A percentile compares a stretch with the other conserved stretches of the same genome.
Conservation (phyloP, 176 grass and related monocot genomes). For the Carex myosuroides region DNA sequence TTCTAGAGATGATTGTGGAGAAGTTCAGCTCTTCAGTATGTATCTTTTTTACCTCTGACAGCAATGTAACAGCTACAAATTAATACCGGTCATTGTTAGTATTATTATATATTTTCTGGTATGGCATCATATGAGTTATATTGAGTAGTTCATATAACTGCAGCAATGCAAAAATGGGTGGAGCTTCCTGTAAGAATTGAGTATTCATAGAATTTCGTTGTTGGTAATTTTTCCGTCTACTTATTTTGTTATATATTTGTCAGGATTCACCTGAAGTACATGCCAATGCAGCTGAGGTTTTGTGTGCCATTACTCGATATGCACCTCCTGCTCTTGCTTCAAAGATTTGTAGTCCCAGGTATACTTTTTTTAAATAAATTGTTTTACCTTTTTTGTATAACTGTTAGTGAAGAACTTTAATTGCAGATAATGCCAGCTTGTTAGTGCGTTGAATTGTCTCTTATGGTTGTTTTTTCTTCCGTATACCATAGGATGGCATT, state of each 20-base stretch:
- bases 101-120: constrained; percentile 26
- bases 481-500: neutral
- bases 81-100: constrained; percentile 4
- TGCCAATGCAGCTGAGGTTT: constrained; percentile 86
- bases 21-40: constrained; percentile 94
- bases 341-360: constrained; percentile 89
- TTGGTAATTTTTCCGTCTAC: neutral
- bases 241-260: constrained; percentile 20
- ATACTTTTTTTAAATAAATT: neutral
- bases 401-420: neutral
- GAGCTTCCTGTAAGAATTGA: neutral
- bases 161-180: neutral
- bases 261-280: constrained; percentile 95
- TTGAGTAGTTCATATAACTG: neutral
- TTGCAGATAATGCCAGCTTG: neutral
- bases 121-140: neutral
- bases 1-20: constrained; percentile 97
- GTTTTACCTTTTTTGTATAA: neutral
- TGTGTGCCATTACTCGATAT: constrained; percentile 88
- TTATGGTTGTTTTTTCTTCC: neutral
- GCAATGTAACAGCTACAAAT: neutral
- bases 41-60: constrained; percentile 10
- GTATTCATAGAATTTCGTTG: neutral
- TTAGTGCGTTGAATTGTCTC: neutral
- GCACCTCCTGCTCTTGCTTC: constrained; percentile 79